A percentile compares a stretch with the other conserved stretches of the same genome.
Evolutionary conservation across 1,284 basidiomycete genomes (phyloP).

Genomic region (Cutaneotrichosporon curvatum): DNA sequence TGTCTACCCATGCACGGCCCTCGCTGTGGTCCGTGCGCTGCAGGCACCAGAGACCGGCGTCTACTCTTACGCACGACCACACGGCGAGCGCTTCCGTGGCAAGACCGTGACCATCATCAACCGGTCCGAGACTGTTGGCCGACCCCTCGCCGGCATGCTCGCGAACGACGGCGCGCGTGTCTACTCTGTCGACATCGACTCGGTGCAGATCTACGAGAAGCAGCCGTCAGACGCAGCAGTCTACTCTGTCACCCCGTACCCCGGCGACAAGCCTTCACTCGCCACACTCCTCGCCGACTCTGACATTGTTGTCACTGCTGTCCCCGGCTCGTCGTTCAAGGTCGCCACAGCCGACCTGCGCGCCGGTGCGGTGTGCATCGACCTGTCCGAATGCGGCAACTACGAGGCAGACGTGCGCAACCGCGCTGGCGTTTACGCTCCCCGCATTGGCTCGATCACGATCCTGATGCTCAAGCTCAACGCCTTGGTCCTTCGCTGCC

Average conservation of each 20-base stretch:
- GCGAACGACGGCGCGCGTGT: conserved; percentile 94
- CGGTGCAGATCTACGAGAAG: conserved; percentile 3
- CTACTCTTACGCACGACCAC: conserved; percentile 3
- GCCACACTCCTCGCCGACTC: conserved; percentile 6
- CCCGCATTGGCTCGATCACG: conserved; percentile 23
- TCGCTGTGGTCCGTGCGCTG: conserved; percentile 24
- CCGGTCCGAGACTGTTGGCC: conserved; percentile 92
- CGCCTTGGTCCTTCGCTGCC: conserved; percentile 16
- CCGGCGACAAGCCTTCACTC: not conserved
- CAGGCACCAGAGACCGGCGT: conserved; percentile 11
- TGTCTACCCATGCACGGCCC: conserved; percentile 28
- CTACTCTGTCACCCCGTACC: not conserved
- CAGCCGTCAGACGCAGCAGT: not conserved
- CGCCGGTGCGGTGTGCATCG: conserved; percentile 19
- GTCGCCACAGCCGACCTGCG: conserved; percentile 17
- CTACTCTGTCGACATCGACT: conserved; percentile 89
- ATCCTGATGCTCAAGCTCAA: conserved; percentile 24
- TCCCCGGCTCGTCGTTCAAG: conserved; percentile 39
- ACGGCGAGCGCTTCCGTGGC: conserved; percentile 12
- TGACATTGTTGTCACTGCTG: conserved; percentile 79
- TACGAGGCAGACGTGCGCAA: conserved; percentile 21
- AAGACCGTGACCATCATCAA: conserved; percentile 92
- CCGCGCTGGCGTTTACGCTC: conserved; percentile 16
- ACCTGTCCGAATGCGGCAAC: conserved; percentile 26
- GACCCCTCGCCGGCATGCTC: conserved; percentile 85